Percentiles rank a stretch among this genome's conserved stretches.
phyloP scores from a whole-genome alignment of 345 rosid genomes.

The Euphorbia tirucalli region DNA sequence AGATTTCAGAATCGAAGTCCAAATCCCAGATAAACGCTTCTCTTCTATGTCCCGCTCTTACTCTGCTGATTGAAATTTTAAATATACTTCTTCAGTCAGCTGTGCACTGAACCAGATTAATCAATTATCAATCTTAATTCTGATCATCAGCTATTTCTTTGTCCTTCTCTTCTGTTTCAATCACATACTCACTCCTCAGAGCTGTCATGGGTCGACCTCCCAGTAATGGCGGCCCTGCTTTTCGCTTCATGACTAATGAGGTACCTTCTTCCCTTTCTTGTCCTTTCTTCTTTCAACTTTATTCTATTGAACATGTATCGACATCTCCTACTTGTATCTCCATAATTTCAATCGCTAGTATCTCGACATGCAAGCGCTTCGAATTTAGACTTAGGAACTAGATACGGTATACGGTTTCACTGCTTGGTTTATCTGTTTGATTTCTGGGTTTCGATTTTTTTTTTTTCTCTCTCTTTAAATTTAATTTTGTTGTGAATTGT shows the following conservation, averaged over 20 bases:
- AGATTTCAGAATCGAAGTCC: neutral
- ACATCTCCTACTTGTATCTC: neutral
- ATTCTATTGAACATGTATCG: neutral
- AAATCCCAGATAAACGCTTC: neutral
- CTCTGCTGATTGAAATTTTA: neutral
- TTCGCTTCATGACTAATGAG: conserved; percentile 78
- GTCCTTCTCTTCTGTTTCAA: neutral
- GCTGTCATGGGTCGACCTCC: conserved; percentile 90
- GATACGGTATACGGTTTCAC: too few species aligned
- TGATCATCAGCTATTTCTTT: neutral
- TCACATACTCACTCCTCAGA: neutral
- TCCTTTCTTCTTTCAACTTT: neutral
- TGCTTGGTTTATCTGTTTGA: neutral
- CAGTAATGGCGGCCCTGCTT: conserved; percentile 93
- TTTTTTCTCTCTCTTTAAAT: too few species aligned
- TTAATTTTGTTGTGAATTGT: too few species aligned
- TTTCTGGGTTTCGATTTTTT: conserved; percentile 1
- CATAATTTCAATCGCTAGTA: too few species aligned
- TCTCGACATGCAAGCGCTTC: neutral
- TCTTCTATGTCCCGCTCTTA: neutral
- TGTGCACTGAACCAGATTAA: neutral
- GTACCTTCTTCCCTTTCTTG: conserved; percentile 31
- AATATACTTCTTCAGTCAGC: neutral
- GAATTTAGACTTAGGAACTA: too few species aligned
- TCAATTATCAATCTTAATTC: neutral